Evolutionary conservation across 371 early-diverging fungal species (phyloP), one percentile per base, ranked within the genome.

Genomic region (Mucor saturninus): DNA sequence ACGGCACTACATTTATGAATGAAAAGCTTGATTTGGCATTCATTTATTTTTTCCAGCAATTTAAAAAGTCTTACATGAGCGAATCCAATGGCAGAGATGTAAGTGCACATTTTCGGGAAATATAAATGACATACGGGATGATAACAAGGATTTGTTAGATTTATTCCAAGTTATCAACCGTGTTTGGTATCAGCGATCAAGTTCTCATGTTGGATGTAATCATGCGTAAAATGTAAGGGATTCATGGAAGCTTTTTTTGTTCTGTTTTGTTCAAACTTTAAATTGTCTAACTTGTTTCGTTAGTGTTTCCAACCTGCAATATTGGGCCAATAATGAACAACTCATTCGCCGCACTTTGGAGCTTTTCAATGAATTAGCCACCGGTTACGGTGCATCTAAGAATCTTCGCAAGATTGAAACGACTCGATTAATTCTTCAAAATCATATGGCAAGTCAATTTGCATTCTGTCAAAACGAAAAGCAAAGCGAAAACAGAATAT

Each of bases 31-130:
- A 93, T 58, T 77, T 83, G 53, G 87, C 94, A 1, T 88, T 95
- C 63, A 71, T 95, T 4, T 89, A 88, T 64, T 90, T 95, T 64
- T 92, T 90, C 69, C 75, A 83, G 14, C 83, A 83, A 43, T 95
- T 95, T 67, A 79, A 89, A 49, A 87, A 89, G 45, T 84, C 88
- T 8, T 95, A 95, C 65, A 86, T 95, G 46, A 84, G 91, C 51
- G 75, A 75, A 60, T 61, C 69, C 1, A 66, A 67, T 35, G 70
- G 65, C 11, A 64, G 59, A 38, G 67, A 69, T 39, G 70, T 68
- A 65, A 62, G 57, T 52, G 21, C 21, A 21, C 21, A 21, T 21
- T 21, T 21, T 21, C 21, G 21, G 21, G 21, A 21, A 21, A 21
- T 21, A 21, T 21, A 21, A 21, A 21, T 21, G 21, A 21, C 21